These are phyloP conservation scores for Angomonas ambiguus DNA, from an alignment of 208 protist genomes.

Conservation along the genomic window DNA sequence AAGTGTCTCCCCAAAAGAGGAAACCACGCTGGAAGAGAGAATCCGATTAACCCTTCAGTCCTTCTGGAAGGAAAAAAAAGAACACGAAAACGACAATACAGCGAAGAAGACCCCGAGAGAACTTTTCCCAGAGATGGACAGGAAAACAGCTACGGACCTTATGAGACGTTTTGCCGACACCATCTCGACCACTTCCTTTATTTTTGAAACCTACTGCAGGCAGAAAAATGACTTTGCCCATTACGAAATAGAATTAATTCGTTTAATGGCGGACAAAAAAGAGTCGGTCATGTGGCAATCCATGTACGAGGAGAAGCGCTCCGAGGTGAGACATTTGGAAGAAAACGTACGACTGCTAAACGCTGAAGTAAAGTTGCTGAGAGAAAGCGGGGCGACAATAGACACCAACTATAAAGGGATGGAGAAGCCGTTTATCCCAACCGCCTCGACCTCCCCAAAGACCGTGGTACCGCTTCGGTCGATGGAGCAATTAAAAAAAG, in stretches of 20 bases:
- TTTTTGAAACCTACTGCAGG: slow-evolving; percentile 8
- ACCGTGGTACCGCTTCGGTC: slow-evolving; percentile 8
- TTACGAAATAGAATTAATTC: slow-evolving; percentile 33
- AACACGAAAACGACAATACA: not conserved
- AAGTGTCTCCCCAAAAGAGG: not conserved
- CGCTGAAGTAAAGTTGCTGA: slow-evolving; percentile 9
- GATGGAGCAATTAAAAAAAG: slow-evolving; percentile 31
- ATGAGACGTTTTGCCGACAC: not conserved
- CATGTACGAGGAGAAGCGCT: slow-evolving; percentile 36
- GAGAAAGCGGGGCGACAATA: slow-evolving; percentile 16
- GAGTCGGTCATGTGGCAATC: slow-evolving; percentile 25
- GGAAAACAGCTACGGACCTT: not conserved
- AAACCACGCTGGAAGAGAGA: not conserved
- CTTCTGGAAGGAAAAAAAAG: not conserved
- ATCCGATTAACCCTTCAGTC: not conserved
- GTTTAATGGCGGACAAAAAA: slow-evolving; percentile 28
- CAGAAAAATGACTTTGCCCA: slow-evolving; percentile 15
- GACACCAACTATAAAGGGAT: slow-evolving; percentile 36
- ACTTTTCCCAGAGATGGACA: not conserved
- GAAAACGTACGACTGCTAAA: slow-evolving; percentile 30
- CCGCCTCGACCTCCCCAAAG: not conserved
- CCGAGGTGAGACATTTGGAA: slow-evolving; percentile 33
- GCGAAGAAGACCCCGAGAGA: not conserved
- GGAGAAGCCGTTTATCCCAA: slow-evolving; percentile 50
- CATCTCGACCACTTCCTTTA: not conserved